Base-by-base conservation (phyloP, 2,329 filamentous ascomycete genomes). In the Alternaria gansuensis region DNA sequence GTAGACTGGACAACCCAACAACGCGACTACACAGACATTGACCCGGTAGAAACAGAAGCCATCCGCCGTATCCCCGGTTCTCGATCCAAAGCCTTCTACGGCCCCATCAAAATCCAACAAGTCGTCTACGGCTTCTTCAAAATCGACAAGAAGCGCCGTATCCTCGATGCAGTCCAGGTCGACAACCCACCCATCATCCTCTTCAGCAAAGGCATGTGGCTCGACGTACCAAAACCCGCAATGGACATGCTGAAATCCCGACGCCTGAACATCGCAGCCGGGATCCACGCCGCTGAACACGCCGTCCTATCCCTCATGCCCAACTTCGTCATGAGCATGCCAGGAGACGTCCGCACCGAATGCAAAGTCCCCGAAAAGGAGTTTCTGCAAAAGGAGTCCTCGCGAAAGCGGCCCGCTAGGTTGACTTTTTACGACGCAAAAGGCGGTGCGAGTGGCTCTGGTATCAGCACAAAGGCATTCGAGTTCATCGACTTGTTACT, bases 91-190 rank as follows among this genome's bases (percentile, higher is more conserved):
- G 94, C 93, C 1, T 98, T 92, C 78, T 93, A 92, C 73, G 95
- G 95, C 34, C 82, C 87, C 0, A 94, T 99, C 74, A 89, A 90
- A 69, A 93, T 98, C 70, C 87, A 90, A 64, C 90, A 94, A 66
- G 89, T 91, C 29, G 93, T 99, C 2, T 98, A 96, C 75, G 95
- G 95, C 2, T 99, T 95, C 81, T 98, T 97, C 84, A 98, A 98
- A 75, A 82, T 97, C n/a, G 93, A 98, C 77, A 90, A 89, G 73
- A 89, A 88, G 66, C 87, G 90, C 2, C 88, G 92, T 2, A 91
- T 98, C 57, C 85, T 98, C 13, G 95, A 99, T 75, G 94, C 94
- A 2, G 90, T 98, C 0, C 87, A 94, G 59, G 93, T 98, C 23
- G 92, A 97, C 75, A 97, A 97, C 67, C 93, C 94, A 3, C 93